These are phyloP conservation scores for Paecilomyces sp. DNA, from an alignment of 2,329 filamentous ascomycete species.

Conservation along the genomic window DNA sequence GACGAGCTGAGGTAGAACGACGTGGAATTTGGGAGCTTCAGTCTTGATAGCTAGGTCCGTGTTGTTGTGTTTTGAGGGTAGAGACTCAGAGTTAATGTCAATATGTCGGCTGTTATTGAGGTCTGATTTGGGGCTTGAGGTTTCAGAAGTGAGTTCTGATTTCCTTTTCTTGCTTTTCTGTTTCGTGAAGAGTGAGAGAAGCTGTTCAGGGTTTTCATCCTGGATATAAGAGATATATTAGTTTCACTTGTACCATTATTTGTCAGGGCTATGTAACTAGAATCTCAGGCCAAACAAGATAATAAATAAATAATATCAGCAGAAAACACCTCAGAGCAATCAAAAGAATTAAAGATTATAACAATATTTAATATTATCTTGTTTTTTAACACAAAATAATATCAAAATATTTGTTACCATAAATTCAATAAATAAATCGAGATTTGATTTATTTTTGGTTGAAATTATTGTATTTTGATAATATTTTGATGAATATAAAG, in stretches of 20 bases:
- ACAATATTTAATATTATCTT: not conserved
- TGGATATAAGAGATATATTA: not conserved
- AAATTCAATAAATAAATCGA: not conserved
- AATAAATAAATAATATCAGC: not conserved
- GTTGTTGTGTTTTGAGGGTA: not conserved
- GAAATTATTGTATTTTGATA: too few relatives aligned
- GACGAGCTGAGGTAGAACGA: not conserved
- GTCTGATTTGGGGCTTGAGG: not conserved
- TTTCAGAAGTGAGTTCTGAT: not conserved
- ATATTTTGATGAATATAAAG: not conserved
- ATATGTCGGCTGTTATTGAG: not conserved
- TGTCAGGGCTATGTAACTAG: not conserved
- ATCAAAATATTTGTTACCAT: not conserved
- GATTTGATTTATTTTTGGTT: too few relatives aligned
- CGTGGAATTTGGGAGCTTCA: not conserved
- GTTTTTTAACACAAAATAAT: not conserved
- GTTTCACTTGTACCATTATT: not conserved
- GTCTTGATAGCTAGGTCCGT: not conserved
- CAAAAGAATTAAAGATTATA: not conserved
- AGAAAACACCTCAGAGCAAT: not conserved
- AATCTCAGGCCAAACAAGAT: too few relatives aligned
- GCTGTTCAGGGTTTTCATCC: not conserved
- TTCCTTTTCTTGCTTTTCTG: not conserved
- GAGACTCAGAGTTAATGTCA: too few relatives aligned
- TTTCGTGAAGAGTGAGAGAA: not conserved